Conservation (phyloP, 495 filamentous ascomycete species). For the Penicillium salamii region DNA sequence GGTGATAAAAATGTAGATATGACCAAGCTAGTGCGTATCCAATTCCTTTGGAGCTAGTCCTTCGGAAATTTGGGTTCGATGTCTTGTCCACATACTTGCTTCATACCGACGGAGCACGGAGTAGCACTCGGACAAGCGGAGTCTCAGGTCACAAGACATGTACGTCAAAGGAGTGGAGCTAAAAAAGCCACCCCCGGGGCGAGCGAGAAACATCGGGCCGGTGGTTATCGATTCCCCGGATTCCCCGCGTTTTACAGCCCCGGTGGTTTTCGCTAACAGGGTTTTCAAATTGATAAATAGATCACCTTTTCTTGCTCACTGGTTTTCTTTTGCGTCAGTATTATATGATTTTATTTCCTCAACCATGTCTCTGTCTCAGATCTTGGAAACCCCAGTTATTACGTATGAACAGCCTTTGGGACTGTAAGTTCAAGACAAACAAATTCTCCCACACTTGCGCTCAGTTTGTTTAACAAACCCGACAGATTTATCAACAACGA, state of each 20-base stretch:
- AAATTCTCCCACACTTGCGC: not conserved
- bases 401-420: constrained; percentile 8
- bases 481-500: constrained; percentile 83
- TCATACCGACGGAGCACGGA: no score
- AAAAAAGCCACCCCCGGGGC: no score
- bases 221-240: not conserved
- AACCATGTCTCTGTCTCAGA: constrained; percentile 1
- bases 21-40: no score
- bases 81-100: no score
- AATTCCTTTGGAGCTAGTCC: no score
- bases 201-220: constrained; percentile 2
- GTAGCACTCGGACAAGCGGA: not conserved
- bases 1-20: no score
- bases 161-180: not conserved
- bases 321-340: no score
- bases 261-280: not conserved
- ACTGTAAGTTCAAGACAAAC: not conserved
- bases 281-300: not conserved
- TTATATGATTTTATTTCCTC: not conserved
- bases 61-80: no score
- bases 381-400: not conserved
- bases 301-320: not conserved
- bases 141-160: no score
- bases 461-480: not conserved
- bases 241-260: not conserved